Evolutionary conservation across 2,329 filamentous ascomycete species (phyloP), one percentile per base, ranked within the genome.

Genomic region (Xylaria sp.): DNA sequence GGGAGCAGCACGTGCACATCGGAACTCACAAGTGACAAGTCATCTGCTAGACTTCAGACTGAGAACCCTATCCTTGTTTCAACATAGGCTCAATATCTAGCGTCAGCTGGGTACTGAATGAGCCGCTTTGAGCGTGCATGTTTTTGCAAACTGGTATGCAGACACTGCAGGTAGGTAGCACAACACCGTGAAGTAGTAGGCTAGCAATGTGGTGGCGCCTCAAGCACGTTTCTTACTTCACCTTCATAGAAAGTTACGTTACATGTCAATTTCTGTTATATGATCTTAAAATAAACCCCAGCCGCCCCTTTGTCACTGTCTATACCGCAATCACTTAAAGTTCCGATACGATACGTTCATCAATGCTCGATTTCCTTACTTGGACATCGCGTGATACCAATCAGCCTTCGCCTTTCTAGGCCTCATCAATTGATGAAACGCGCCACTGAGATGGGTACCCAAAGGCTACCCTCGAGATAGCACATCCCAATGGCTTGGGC

Each of bases 31-130:
- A 30, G 28, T 36, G 61, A 64, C 62, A 8, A 34, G 62, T 59
- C 61, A 63, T 58, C 48, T 43, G 25, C 53, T 43, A 63, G 41
- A 25, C n/a, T 25, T 20, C 28, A 62, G n/a, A 55, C 39, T 62
- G 48, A 62, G 52, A 55, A 48, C 39, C 39, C 15, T 8, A 41
- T 41, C 39, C 45, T 25, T 25, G 45, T 25, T 20, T 25, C 2
- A 28, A 63, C 46, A 10, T 28, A 52, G 15, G 23, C 60, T 28
- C 7, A 28, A 28, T 50, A 34, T 15, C 28, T 25, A 48, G 12
- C 7, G n/a, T 53, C 20, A 50, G n/a, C 53, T 56, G 20, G 32
- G 23, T 13, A 41, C 7, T 41, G 12, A 9, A 50, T 50, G 25
- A 30, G 45, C 23, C 46, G n/a, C 48, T 32, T 56, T 20, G 50